These are phyloP conservation scores for Pelargonium australe DNA, from an alignment of 441 rosid genomes.

Conservation along the genomic window DNA sequence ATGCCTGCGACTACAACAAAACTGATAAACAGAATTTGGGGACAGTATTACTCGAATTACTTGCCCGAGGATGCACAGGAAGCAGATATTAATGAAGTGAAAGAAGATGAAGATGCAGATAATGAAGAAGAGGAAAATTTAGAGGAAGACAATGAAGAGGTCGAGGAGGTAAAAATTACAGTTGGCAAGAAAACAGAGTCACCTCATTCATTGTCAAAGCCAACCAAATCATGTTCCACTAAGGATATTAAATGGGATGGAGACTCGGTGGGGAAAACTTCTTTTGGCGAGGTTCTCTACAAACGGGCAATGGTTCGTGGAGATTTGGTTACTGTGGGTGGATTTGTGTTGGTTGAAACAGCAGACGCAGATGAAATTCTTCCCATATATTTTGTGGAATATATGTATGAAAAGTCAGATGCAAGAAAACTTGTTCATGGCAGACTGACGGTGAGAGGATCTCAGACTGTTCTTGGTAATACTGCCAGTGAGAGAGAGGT, in stretches of 20 bases:
- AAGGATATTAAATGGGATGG: slow-evolving; percentile 56
- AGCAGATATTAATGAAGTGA: slow-evolving; percentile 34
- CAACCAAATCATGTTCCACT: slow-evolving; percentile 27
- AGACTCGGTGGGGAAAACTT: slow-evolving; percentile 34
- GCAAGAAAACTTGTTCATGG: slow-evolving; percentile 71
- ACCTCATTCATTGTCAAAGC: slow-evolving; percentile 25
- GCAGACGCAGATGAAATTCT: slow-evolving; percentile 41
- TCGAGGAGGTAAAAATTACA: slow-evolving; percentile 23
- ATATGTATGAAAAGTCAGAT: slow-evolving; percentile 56
- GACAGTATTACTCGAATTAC: slow-evolving; percentile 66
- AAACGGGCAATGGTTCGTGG: slow-evolving; percentile 46
- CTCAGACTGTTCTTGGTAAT: slow-evolving; percentile 60
- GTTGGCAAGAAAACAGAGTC: slow-evolving; percentile 26
- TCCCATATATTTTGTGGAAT: slow-evolving; percentile 59
- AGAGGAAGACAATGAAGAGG: slow-evolving; percentile 24
- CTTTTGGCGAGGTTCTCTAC: slow-evolving; percentile 47
- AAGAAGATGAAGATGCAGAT: slow-evolving; percentile 45
- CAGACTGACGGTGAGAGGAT: slow-evolving; percentile 49
- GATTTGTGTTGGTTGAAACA: slow-evolving; percentile 37
- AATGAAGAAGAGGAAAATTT: slow-evolving; percentile 43
- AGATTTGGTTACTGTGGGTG: slow-evolving; percentile 47
- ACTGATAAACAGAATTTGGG: slow-evolving; percentile 78
- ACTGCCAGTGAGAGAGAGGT: slow-evolving; percentile 68
- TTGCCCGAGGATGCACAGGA: slow-evolving; percentile 51
- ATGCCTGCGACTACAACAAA: slow-evolving; percentile 84